Percentiles rank a stretch among this genome's conserved stretches.
These are phyloP conservation scores for Lachnellula hyalina DNA, from an alignment of 2,329 filamentous ascomycete species.

Conservation along the genomic window DNA sequence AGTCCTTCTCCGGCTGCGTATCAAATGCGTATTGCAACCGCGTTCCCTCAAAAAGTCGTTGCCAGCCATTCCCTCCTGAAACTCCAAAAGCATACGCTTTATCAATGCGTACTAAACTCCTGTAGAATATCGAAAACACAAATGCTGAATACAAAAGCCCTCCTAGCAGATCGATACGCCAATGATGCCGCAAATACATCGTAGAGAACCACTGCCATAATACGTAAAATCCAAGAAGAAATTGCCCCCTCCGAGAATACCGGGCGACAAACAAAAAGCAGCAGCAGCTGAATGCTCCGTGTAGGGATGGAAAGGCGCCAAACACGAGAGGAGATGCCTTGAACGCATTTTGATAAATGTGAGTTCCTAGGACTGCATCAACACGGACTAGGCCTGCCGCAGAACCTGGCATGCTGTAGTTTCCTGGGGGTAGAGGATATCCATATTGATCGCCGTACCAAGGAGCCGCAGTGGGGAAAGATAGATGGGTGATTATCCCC, in stretches of 20 bases:
- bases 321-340: slow-evolving; percentile 86
- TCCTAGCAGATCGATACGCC: slow-evolving; percentile 83
- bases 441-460: slow-evolving; percentile 96
- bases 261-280: slow-evolving; percentile 68
- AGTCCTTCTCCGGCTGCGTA: slow-evolving; percentile 15
- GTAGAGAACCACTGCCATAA: slow-evolving; percentile 96
- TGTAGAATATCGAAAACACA: slow-evolving; percentile 55
- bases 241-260: slow-evolving; percentile 53
- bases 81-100: slow-evolving; percentile 24
- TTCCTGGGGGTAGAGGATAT: slow-evolving; percentile 65
- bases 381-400: slow-evolving; percentile 84
- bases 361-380: slow-evolving; percentile 78
- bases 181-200: slow-evolving; percentile 95
- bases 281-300: slow-evolving; percentile 90
- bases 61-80: slow-evolving; percentile 27
- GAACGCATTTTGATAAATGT: slow-evolving; percentile 88
- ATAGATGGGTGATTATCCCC: slow-evolving; percentile 78
- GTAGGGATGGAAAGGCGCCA: slow-evolving; percentile 85
- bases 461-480: slow-evolving; percentile 87
- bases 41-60: slow-evolving; percentile 24
- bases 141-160: slow-evolving; percentile 72
- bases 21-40: slow-evolving; percentile 24
- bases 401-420: slow-evolving; percentile 84
- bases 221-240: slow-evolving; percentile 64
- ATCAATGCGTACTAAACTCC: slow-evolving; percentile 24